phyloP scores from a whole-genome alignment of 1,284 basidiomycete species.

The Vanrija sp. region DNA sequence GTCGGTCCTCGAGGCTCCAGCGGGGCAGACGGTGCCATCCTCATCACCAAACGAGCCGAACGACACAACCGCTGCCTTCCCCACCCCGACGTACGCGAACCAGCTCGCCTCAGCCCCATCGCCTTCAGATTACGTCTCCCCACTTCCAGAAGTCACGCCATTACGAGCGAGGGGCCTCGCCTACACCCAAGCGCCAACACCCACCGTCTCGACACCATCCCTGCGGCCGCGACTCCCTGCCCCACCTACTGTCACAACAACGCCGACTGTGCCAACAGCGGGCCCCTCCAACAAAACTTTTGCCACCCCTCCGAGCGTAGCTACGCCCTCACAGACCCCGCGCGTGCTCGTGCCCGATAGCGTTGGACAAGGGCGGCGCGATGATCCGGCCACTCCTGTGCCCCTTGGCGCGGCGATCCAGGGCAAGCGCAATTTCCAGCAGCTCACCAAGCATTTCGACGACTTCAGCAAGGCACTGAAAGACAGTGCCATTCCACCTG shows the following conservation, averaged over 20 bases:
- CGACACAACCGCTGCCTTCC: too few species aligned
- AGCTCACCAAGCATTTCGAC: conserved; percentile 25
- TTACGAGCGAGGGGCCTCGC: not conserved
- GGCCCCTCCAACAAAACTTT: not conserved
- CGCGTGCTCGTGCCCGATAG: not conserved
- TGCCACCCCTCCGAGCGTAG: conserved; percentile 6
- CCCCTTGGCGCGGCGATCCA: conserved; percentile 18
- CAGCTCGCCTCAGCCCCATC: too few species aligned
- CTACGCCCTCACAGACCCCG: conserved; percentile 8
- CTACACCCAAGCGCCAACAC: not conserved
- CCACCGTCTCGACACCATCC: conserved; percentile 8
- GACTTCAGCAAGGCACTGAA: conserved; percentile 19
- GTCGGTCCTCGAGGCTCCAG: not conserved
- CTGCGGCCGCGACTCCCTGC: not conserved
- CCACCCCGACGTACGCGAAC: too few species aligned
- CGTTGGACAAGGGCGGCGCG: conserved; percentile 22
- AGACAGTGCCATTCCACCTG: not conserved
- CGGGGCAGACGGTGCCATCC: too few species aligned
- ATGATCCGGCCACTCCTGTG: conserved; percentile 29
- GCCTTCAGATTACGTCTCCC: too few species aligned
- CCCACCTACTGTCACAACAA: not conserved
- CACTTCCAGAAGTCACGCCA: not conserved
- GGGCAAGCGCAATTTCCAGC: not conserved
- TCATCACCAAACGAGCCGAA: too few species aligned
- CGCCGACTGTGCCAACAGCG: not conserved